Evolutionary conservation across 2,329 filamentous ascomycete genomes (phyloP).

Genomic region (Geosmithia flava): DNA sequence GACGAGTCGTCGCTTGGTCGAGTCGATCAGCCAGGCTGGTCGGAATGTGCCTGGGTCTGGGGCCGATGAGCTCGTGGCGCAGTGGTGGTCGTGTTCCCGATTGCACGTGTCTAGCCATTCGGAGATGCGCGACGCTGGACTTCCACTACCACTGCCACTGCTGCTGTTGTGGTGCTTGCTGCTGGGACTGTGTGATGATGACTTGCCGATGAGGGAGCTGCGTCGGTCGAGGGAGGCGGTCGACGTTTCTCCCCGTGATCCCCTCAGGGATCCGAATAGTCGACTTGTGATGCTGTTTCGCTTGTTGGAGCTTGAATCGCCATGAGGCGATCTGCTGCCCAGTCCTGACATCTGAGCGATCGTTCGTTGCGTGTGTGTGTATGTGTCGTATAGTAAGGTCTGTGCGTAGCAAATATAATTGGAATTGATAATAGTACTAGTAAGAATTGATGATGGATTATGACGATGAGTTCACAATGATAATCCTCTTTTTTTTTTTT

Average conservation of each 20-base stretch:
- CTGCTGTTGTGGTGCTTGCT: background rate
- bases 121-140: slow-evolving; percentile 23
- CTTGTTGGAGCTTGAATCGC: slow-evolving; percentile 16
- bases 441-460: too few species aligned
- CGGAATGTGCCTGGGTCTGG: slow-evolving; percentile 17
- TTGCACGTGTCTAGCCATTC: slow-evolving; percentile 31
- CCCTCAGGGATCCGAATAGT: slow-evolving; percentile 19
- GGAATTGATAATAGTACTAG: too few species aligned
- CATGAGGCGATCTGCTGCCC: slow-evolving; percentile 8
- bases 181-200: background rate
- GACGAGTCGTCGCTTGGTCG: slow-evolving; percentile 24
- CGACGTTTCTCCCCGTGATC: slow-evolving; percentile 15
- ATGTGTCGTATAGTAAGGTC: background rate
- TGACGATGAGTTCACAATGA: too few species aligned
- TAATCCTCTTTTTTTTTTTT: too few species aligned
- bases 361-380: background rate
- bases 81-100: slow-evolving; percentile 26
- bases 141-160: slow-evolving; percentile 7
- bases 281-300: slow-evolving; percentile 28
- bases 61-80: slow-evolving; percentile 8
- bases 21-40: slow-evolving; percentile 27
- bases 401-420: background rate
- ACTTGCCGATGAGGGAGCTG: slow-evolving; percentile 14
- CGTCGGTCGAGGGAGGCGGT: slow-evolving; percentile 14
- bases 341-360: slow-evolving; percentile 1